Base-by-base conservation (phyloP, 495 filamentous ascomycete genomes). In the Pseudomonodictys pantanalensis region DNA sequence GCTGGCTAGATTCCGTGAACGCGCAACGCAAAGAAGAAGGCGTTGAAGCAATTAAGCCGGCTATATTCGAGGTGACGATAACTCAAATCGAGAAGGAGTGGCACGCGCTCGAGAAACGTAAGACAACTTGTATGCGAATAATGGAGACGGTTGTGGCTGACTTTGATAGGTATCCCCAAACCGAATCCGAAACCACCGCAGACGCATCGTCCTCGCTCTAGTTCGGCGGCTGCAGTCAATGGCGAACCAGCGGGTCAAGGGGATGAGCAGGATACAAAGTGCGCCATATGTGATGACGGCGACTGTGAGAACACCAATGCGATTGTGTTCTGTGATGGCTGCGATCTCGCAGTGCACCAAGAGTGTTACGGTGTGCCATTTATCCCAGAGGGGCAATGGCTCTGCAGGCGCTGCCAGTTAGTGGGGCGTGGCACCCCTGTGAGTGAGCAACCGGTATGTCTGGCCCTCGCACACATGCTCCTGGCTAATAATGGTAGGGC, bases 281-380 rank as follows among this genome's bases (percentile, higher is more conserved):
- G 93, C 68, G 92, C 89, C 28, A 95, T 99, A 46, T 99, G 93
- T 64, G 93, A 97, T 69, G 93, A 97, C 69, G 95, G 93, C 26
- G 93, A 99, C 67, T 97, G 95, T 66, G 93, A 97, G 75, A 99
- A 97, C 70, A 91, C 92, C n/a, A 99, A 99, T 72, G 95, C 93
- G 6, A 99, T 99, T 68, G 95, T 99, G 22, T 99, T 98, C 73
- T 99, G 93, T 66, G 93, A 99, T 69, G 95, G 93, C 8, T 97
- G 93, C 73, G 93, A 99, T 75, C 77, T 97, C 22, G 93, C 93
- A 4, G 93, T 99, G 35, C 93, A 99, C 72, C 93, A 99, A 69
- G 93, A 99, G 72, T 99, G 95, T 74, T 99, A 98, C 75, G 93
- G 93, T 61, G 93, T 99, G 46, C 93, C 95, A 26, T 97, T 95